Evolutionary conservation across 805 yeast species (phyloP).

Genomic region (Candida suzukii): DNA sequence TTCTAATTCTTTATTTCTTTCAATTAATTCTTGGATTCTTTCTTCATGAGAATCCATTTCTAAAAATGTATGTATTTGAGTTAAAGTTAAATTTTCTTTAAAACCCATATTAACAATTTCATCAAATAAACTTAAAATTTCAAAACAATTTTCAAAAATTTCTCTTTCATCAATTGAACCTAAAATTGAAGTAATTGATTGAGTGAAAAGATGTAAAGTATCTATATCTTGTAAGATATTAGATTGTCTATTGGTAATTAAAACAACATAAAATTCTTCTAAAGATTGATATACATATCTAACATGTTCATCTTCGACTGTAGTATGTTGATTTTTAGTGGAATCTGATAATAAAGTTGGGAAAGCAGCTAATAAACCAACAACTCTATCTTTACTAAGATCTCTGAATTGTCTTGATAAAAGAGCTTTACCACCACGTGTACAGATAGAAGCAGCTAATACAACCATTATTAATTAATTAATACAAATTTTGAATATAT

Average conservation of each 20-base stretch:
- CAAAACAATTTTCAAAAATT: slow-evolving; percentile 78
- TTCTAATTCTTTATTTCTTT: slow-evolving; percentile 91
- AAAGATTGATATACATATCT: slow-evolving; percentile 94
- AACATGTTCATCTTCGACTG: slow-evolving; percentile 86
- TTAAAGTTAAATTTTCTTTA: slow-evolving; percentile 74
- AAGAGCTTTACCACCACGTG: slow-evolving; percentile 88
- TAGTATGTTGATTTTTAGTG: slow-evolving; percentile 75
- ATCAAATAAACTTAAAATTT: slow-evolving; percentile 85
- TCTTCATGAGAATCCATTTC: slow-evolving; percentile 99
- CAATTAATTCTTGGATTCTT: slow-evolving; percentile 96
- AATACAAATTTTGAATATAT: too few species aligned
- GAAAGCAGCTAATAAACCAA: slow-evolving; percentile 78
- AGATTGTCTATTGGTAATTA: slow-evolving; percentile 85
- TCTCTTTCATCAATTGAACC: slow-evolving; percentile 75
- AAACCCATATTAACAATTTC: slow-evolving; percentile 88
- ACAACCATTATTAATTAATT: slow-evolving; percentile 48
- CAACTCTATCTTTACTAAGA: slow-evolving; percentile 74
- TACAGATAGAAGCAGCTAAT: slow-evolving; percentile 90
- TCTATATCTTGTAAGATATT: slow-evolving; percentile 93
- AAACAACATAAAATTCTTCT: slow-evolving; percentile 85
- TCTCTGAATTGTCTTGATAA: slow-evolving; percentile 90
- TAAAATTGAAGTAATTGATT: slow-evolving; percentile 69
- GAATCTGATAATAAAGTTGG: slow-evolving; percentile 70
- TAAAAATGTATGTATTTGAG: slow-evolving; percentile 82
- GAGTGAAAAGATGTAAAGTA: slow-evolving; percentile 79